Evolutionary conservation across 495 filamentous ascomycete genomes (phyloP).

Genomic region (Annulohypoxylon stygium): DNA sequence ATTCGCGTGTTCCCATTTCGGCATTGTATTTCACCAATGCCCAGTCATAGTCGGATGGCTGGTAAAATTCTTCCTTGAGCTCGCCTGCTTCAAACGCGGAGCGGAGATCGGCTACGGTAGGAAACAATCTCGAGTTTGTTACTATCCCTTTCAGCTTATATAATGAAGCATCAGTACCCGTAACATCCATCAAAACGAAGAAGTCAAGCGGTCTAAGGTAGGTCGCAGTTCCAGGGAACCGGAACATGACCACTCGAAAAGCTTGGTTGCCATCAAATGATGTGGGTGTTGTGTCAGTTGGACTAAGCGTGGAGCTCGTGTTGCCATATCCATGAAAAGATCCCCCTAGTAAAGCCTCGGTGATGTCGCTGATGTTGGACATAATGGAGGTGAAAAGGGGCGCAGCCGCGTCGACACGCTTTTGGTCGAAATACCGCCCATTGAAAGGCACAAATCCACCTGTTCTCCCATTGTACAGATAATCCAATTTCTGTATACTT

Average conservation of each 20-base stretch:
- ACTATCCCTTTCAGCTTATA: constrained; percentile 56
- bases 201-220: constrained; percentile 56
- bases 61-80: constrained; percentile 49
- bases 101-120: constrained; percentile 51
- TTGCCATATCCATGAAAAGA: constrained; percentile 52
- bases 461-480: constrained; percentile 58
- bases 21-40: constrained; percentile 53
- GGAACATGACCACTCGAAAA: constrained; percentile 52
- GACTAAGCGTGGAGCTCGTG: constrained; percentile 47
- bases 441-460: constrained; percentile 54
- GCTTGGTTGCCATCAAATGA: constrained; percentile 53
- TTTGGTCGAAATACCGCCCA: constrained; percentile 53
- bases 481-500: constrained; percentile 57
- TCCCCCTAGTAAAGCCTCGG: constrained; percentile 49
- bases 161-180: constrained; percentile 54
- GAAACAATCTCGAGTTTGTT: constrained; percentile 53
- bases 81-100: constrained; percentile 56
- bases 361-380: constrained; percentile 55
- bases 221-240: constrained; percentile 51
- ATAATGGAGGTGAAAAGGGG: constrained; percentile 51
- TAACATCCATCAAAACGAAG: constrained; percentile 54
- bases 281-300: constrained; percentile 47
- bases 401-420: constrained; percentile 44
- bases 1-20: constrained; percentile 54
- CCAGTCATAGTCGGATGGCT: constrained; percentile 50